Evolutionary conservation across 106 monocot species (phyloP).

Genomic region (Allium cepa): DNA sequence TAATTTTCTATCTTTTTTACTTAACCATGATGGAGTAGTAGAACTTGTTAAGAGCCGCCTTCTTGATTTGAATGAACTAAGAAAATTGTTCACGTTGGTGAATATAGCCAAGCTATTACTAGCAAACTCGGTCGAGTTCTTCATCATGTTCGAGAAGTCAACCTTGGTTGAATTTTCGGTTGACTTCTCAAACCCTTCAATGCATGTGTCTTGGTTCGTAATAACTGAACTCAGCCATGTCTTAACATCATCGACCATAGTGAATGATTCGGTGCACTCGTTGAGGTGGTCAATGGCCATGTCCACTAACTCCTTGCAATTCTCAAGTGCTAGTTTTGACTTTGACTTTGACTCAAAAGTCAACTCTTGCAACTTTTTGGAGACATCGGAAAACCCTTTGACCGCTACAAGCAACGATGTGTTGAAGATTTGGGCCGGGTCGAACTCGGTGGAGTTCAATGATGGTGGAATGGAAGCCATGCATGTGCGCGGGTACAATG

Average conservation of each 20-base stretch:
- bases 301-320: slow-evolving; percentile 69
- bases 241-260: slow-evolving; percentile 20
- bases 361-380: slow-evolving; percentile 18
- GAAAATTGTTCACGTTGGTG: background rate
- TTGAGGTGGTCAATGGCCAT: slow-evolving; percentile 34
- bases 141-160: background rate
- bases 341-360: slow-evolving; percentile 24
- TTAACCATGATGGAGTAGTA: slow-evolving; percentile 10
- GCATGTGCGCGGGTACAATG: slow-evolving; percentile 40
- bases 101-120: slow-evolving; percentile 18
- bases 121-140: slow-evolving; percentile 8
- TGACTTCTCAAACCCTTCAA: slow-evolving; percentile 16
- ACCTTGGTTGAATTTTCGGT: background rate
- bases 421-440: slow-evolving; percentile 30
- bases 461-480: slow-evolving; percentile 7
- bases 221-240: slow-evolving; percentile 75
- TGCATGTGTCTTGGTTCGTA: slow-evolving; percentile 62
- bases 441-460: background rate
- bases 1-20: slow-evolving; percentile 4
- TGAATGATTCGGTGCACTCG: slow-evolving; percentile 19
- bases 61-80: slow-evolving; percentile 3
- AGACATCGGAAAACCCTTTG: background rate
- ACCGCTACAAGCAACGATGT: slow-evolving; percentile 43
- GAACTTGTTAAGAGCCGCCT: background rate
- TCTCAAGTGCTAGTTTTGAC: slow-evolving; percentile 22